These are phyloP conservation scores for Trichoderma asperellum DNA, from an alignment of 2,329 filamentous ascomycete genomes.

Conservation along the genomic window DNA sequence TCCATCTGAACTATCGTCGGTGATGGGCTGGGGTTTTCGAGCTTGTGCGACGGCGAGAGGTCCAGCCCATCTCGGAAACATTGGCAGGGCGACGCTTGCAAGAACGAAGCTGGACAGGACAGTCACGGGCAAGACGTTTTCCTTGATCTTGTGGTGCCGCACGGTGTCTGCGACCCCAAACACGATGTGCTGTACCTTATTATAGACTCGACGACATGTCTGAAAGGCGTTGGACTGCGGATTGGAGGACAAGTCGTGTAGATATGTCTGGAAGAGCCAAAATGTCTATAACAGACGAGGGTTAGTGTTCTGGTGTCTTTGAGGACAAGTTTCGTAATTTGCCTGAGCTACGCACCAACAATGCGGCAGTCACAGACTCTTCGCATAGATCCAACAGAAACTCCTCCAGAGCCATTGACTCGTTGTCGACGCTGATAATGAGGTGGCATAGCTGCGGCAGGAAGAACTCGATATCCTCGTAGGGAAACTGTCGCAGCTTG, in stretches of 20 bases:
- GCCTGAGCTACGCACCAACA: constrained; percentile 65
- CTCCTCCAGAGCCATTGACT: constrained; percentile 89
- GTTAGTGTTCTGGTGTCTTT: constrained; percentile 15
- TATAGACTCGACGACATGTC: constrained; percentile 82
- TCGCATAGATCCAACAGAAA: constrained; percentile 85
- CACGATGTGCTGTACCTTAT: constrained; percentile 85
- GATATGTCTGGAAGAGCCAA: constrained; percentile 87
- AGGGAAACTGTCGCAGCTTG: constrained; percentile 85
- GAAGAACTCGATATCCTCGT: constrained; percentile 93
- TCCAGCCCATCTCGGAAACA: constrained; percentile 76
- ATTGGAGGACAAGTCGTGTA: constrained; percentile 76
- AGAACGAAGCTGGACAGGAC: constrained; percentile 80
- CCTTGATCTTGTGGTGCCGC: constrained; percentile 75
- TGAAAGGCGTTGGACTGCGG: constrained; percentile 78
- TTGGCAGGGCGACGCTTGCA: constrained; percentile 73
- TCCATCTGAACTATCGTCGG: constrained; percentile 42
- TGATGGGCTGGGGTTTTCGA: constrained; percentile 65
- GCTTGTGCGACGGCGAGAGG: constrained; percentile 82
- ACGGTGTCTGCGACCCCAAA: constrained; percentile 74
- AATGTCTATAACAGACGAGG: constrained; percentile 68
- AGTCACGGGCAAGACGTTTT: constrained; percentile 79
- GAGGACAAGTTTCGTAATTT: not conserved
- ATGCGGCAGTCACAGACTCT: constrained; percentile 81
- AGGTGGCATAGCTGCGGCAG: constrained; percentile 86
- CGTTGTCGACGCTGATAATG: constrained; percentile 85